Conservation (phyloP, 805 yeast species). For the Pichia ethanolica region DNA sequence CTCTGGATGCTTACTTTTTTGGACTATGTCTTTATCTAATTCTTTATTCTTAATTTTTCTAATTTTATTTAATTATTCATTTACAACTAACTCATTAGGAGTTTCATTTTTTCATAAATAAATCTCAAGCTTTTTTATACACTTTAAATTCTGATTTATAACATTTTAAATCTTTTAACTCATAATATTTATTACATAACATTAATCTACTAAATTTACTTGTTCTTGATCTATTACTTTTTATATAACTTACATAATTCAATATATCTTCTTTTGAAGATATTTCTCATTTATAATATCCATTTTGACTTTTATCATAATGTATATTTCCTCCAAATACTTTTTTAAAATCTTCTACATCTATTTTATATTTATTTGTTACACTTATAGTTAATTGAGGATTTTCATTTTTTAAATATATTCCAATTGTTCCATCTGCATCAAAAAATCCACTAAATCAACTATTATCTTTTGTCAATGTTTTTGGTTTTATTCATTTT, state of each 20-base stretch:
- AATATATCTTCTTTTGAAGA: not conserved
- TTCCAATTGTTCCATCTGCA: conserved; percentile 1
- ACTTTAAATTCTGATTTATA: conserved; percentile 1
- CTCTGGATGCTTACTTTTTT: not conserved
- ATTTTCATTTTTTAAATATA: not conserved
- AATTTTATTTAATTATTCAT: not conserved
- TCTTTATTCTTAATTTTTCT: not conserved
- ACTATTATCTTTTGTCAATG: not conserved
- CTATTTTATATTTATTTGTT: not conserved
- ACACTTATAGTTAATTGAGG: not conserved
- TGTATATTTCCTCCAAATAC: not conserved
- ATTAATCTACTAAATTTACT: not conserved
- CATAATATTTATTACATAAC: conserved; percentile 1
- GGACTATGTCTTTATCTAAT: conserved; percentile 2
- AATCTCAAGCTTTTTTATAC: conserved; percentile 1
- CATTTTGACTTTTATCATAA: not conserved
- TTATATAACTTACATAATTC: not conserved
- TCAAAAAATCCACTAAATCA: conserved; percentile 3
- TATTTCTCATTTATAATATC: not conserved
- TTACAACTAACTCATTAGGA: not conserved
- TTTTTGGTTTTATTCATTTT: not conserved
- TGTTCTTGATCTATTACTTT: not conserved
- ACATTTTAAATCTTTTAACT: not conserved
- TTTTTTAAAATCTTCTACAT: not conserved
- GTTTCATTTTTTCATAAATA: not conserved